Evolutionary conservation across 805 yeast species (phyloP).

Genomic region (Nakazawaea populi): DNA sequence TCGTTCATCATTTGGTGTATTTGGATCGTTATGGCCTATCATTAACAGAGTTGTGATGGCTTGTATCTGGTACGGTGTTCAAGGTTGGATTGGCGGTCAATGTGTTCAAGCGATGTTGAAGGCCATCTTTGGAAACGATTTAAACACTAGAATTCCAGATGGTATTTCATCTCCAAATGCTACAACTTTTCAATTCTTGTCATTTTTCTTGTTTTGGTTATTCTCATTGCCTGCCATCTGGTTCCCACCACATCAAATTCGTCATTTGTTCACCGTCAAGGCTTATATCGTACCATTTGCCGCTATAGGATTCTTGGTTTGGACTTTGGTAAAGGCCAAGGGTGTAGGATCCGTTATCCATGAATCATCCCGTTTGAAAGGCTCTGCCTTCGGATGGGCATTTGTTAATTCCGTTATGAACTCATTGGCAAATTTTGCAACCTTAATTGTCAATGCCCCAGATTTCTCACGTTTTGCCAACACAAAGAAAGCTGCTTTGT

Average conservation of each 20-base stretch:
- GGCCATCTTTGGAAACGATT: constrained; percentile 66
- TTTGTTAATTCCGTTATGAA: constrained; percentile 75
- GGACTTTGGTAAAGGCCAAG: constrained; percentile 77
- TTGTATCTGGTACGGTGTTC: constrained; percentile 84
- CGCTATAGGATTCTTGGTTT: constrained; percentile 74
- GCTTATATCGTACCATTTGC: constrained; percentile 77
- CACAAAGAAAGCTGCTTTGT: constrained; percentile 42
- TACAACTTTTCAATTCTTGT: constrained; percentile 65
- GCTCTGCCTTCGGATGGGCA: constrained; percentile 74
- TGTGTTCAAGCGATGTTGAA: constrained; percentile 74
- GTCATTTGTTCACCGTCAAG: constrained; percentile 80
- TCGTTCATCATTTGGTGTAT: constrained; percentile 80
- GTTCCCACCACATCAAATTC: constrained; percentile 74
- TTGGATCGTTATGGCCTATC: constrained; percentile 85
- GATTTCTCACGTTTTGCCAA: constrained; percentile 83
- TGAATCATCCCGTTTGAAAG: constrained; percentile 45
- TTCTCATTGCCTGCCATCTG: constrained; percentile 74
- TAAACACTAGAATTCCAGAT: constrained; percentile 58
- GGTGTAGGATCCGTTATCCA: constrained; percentile 73
- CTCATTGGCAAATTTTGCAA: constrained; percentile 79
- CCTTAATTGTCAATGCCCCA: constrained; percentile 84
- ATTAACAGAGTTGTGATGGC: constrained; percentile 68
- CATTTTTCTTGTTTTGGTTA: constrained; percentile 80
- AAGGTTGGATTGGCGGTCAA: constrained; percentile 78
- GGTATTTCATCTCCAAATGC: constrained; percentile 49